Evolutionary conservation across 352 stramenopile genomes (phyloP).

Genomic region (Phytophthora parvispora): DNA sequence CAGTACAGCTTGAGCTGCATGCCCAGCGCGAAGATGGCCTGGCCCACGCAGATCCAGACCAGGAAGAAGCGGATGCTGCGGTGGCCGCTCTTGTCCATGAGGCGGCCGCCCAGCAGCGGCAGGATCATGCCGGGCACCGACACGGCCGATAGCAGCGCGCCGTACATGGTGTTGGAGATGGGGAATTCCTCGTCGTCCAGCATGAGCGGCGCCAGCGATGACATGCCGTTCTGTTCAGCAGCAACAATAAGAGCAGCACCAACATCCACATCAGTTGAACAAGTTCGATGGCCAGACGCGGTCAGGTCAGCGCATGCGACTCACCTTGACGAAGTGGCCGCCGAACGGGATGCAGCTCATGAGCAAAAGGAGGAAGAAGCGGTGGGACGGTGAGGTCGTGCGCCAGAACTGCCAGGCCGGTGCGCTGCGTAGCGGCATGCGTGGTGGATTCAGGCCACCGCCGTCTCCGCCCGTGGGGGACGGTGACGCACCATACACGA

Average conservation of each 20-base stretch:
- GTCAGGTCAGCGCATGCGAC: not conserved
- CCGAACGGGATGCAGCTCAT: conserved; percentile 90
- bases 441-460: conserved; percentile 17
- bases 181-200: conserved; percentile 70
- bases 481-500: conserved; percentile 23
- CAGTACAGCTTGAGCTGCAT: conserved; percentile 83
- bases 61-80: conserved; percentile 85
- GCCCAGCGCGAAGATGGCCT: conserved; percentile 81
- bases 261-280: not conserved
- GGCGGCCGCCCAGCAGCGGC: conserved; percentile 76
- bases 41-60: conserved; percentile 82
- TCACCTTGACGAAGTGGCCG: conserved; percentile 88
- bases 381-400: conserved; percentile 69
- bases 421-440: conserved; percentile 46
- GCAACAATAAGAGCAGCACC: not conserved
- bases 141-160: conserved; percentile 81
- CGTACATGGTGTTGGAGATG: conserved; percentile 90
- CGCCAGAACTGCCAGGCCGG: conserved; percentile 79
- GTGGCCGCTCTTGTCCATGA: conserved; percentile 86
- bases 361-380: conserved; percentile 86
- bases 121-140: conserved; percentile 89
- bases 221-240: conserved; percentile 74
- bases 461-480: conserved; percentile 36
- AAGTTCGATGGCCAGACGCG: not conserved
- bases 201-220: conserved; percentile 85